Evolutionary conservation across 1,139 yeast genomes (phyloP), one percentile per base, ranked within the genome.

Genomic region (Zygosaccharomyces pseudobailii): DNA sequence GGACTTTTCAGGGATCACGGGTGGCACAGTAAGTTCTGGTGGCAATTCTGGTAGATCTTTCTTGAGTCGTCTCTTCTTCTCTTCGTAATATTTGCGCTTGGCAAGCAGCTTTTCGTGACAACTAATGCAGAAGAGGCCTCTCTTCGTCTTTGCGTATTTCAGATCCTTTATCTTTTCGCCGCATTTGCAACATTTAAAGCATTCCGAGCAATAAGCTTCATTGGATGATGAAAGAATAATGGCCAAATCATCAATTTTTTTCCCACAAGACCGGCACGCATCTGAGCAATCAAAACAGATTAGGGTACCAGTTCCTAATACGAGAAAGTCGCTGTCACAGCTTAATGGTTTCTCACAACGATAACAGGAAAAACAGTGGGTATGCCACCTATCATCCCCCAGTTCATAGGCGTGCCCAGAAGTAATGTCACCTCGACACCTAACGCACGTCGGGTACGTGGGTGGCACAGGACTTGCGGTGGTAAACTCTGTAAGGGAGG

Each of bases 371-470:
- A 92, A 94, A 58, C 97, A 92, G 54, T 84, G 80, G 47, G 88
- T 87, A 65, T 92, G 98, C 98, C 98, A 92, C 56, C 96, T 79
- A 64, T 88, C 92, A 44, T 87, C 95, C 23, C 96, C 96, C 47
- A 84, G 66, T 61, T 85, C 92, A 59, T 84, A 85, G 5, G 92
- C 92, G 57, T 85, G 92, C 21, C 90, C 92, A 54, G 83, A 87
- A 19, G 73, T 71, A 40, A 85, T 84, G 32, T 80, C 63, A n/a
- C 59, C 53, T 44, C 57, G 55, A 45, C 69, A 66, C 40, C 66
- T 50, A 10, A 59, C 60, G 53, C 69, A 66, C 3, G 50, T 44
- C 4, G 67, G 65, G 43, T 51, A 39, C 13, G 46, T 40, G 21
- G 36, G 30, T 13, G 27, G 25, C 6, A 20, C 41, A 25, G 28